Conservation (phyloP, 192 early-diverging fungal genomes). For the Coemansia sp. region DNA sequence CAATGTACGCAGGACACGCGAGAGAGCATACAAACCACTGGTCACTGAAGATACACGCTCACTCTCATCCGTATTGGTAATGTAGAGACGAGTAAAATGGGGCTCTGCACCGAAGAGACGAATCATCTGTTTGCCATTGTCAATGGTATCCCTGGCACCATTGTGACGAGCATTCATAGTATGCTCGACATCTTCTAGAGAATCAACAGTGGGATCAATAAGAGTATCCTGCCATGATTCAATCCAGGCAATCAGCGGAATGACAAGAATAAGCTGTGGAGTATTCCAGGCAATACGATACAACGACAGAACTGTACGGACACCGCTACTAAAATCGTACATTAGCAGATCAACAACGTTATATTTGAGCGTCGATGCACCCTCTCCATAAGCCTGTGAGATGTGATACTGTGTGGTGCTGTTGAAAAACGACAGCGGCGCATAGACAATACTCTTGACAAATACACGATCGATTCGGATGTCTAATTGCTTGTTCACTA, state of each 20-base stretch:
- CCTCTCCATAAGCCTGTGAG: constrained; percentile 12
- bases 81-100: constrained; percentile 56
- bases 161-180: background rate
- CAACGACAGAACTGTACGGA: constrained; percentile 16
- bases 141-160: constrained; percentile 8
- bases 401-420: constrained; percentile 20
- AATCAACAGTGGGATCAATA: constrained; percentile 4
- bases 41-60: constrained; percentile 55
- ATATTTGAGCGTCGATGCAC: constrained; percentile 8
- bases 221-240: background rate
- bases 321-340: constrained; percentile 6
- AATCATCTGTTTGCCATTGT: constrained; percentile 65
- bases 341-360: constrained; percentile 16
- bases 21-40: constrained; percentile 61
- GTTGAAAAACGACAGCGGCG: constrained; percentile 42
- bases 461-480: constrained; percentile 21
- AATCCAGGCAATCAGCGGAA: constrained; percentile 19
- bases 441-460: constrained; percentile 22
- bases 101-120: constrained; percentile 59
- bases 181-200: constrained; percentile 3
- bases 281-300: constrained; percentile 20
- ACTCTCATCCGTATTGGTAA: constrained; percentile 58
- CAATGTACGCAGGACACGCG: constrained; percentile 48
- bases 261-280: constrained; percentile 21
- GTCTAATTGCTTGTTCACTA: constrained; percentile 14